Percentiles rank a stretch among this genome's conserved stretches.
Conservation (phyloP, 1,284 basidiomycete genomes). For the Sphagnurus paluster region DNA sequence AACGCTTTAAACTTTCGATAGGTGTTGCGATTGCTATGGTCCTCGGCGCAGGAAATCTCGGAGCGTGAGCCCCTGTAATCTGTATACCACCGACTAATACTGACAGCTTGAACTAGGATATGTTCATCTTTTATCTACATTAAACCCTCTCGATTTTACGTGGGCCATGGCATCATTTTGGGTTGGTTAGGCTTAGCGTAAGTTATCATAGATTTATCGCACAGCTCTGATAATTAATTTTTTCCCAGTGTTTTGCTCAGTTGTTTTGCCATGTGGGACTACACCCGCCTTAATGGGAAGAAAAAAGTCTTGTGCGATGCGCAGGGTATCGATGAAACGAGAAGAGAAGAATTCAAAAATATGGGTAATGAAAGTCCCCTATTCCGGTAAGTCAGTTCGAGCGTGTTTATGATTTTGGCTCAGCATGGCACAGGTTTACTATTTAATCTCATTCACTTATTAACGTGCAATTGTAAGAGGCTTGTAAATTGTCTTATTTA, state of each 20-base stretch:
- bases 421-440: too few relatives aligned
- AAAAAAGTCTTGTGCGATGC: conserved; percentile 40
- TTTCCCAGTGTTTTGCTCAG: conserved; percentile 25
- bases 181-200: conserved; percentile 44
- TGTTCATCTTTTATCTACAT: conserved; percentile 36
- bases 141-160: conserved; percentile 43
- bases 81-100: background rate
- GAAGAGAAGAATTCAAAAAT: conserved; percentile 36
- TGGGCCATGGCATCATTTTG: conserved; percentile 51
- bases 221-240: conserved; percentile 16
- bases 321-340: conserved; percentile 37
- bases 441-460: too few relatives aligned
- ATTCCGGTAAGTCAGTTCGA: conserved; percentile 38
- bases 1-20: conserved; percentile 31
- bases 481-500: too few relatives aligned
- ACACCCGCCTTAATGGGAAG: conserved; percentile 35
- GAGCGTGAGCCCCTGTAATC: conserved; percentile 39
- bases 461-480: too few relatives aligned
- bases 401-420: too few relatives aligned
- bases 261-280: conserved; percentile 29
- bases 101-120: conserved; percentile 15
- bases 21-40: conserved; percentile 56
- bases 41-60: conserved; percentile 53
- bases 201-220: conserved; percentile 17
- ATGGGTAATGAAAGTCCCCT: conserved; percentile 50